A percentile compares a stretch with the other conserved stretches of the same genome.
phyloP scores from a whole-genome alignment of 2,329 filamentous ascomycete genomes.

The Clonostachys chloroleuca region DNA sequence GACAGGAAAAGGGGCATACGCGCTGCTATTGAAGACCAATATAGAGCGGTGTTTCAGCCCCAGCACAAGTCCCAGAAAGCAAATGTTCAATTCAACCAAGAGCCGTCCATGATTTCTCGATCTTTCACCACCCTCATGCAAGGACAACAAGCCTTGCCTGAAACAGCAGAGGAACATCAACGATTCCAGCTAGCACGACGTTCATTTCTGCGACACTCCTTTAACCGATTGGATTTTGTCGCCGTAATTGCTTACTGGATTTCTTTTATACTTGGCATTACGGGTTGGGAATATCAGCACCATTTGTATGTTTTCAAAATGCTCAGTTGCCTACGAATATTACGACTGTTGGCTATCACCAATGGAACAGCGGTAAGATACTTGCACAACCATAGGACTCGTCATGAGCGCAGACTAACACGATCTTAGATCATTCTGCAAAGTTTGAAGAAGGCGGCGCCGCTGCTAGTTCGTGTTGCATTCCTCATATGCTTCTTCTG shows the following conservation, averaged over 20 bases:
- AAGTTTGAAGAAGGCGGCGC: constrained; percentile 93
- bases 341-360: constrained; percentile 86
- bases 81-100: constrained; percentile 33
- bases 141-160: constrained; percentile 48
- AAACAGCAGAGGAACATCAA: constrained; percentile 71
- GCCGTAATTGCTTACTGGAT: constrained; percentile 96
- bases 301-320: constrained; percentile 92
- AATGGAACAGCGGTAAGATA: constrained; percentile 80
- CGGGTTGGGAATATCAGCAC: constrained; percentile 61
- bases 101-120: constrained; percentile 65
- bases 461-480: constrained; percentile 84
- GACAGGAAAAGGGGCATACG: constrained; percentile 72
- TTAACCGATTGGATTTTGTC: constrained; percentile 92
- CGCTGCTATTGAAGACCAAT: constrained; percentile 71
- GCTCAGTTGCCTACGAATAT: constrained; percentile 90
- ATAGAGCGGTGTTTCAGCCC: constrained; percentile 75
- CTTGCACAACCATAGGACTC: background rate
- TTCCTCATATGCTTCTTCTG: constrained; percentile 97
- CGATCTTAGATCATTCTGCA: constrained; percentile 73
- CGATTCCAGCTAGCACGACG: constrained; percentile 81
- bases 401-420: constrained; percentile 4
- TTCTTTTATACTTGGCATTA: constrained; percentile 69
- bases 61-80: constrained; percentile 65
- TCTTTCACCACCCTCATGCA: constrained; percentile 79
- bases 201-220: constrained; percentile 90